These are phyloP conservation scores for Coemansia sp. DNA, from an alignment of 192 early-diverging fungal genomes.

Conservation along the genomic window DNA sequence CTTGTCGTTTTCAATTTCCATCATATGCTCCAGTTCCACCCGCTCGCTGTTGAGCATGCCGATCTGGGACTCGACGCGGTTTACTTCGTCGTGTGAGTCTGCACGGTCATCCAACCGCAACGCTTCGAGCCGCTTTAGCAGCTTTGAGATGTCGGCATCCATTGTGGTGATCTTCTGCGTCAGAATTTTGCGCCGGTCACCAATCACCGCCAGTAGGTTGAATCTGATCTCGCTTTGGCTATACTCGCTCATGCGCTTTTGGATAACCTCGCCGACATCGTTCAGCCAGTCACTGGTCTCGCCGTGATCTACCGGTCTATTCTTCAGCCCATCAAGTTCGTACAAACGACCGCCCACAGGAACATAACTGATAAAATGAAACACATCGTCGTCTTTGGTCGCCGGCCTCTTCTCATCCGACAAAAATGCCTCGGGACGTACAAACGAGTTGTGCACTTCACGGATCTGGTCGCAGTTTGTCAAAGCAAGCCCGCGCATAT, in stretches of 20 bases:
- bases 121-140: slow-evolving; percentile 21
- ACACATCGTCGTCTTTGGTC: slow-evolving; percentile 66
- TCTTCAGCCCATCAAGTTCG: slow-evolving; percentile 74
- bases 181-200: slow-evolving; percentile 60
- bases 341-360: slow-evolving; percentile 69
- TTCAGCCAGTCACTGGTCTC: slow-evolving; percentile 64
- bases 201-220: slow-evolving; percentile 75
- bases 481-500: slow-evolving; percentile 76
- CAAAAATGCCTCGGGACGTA: slow-evolving; percentile 71
- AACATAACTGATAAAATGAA: slow-evolving; percentile 78
- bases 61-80: slow-evolving; percentile 26
- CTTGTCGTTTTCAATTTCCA: slow-evolving; percentile 63
- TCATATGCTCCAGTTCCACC: slow-evolving; percentile 50
- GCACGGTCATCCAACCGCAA: slow-evolving; percentile 42
- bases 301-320: slow-evolving; percentile 67
- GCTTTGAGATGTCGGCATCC: slow-evolving; percentile 48
- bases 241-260: slow-evolving; percentile 62
- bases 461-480: slow-evolving; percentile 76
- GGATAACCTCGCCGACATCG: slow-evolving; percentile 63
- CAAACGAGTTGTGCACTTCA: slow-evolving; percentile 77
- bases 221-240: slow-evolving; percentile 68
- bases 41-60: slow-evolving; percentile 55
- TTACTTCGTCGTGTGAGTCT: slow-evolving; percentile 33
- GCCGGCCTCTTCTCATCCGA: slow-evolving; percentile 58
- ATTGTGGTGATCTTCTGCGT: slow-evolving; percentile 51